Evolutionary conservation across 2,329 filamentous ascomycete genomes (phyloP).

Genomic region (Aspergillus sp.): DNA sequence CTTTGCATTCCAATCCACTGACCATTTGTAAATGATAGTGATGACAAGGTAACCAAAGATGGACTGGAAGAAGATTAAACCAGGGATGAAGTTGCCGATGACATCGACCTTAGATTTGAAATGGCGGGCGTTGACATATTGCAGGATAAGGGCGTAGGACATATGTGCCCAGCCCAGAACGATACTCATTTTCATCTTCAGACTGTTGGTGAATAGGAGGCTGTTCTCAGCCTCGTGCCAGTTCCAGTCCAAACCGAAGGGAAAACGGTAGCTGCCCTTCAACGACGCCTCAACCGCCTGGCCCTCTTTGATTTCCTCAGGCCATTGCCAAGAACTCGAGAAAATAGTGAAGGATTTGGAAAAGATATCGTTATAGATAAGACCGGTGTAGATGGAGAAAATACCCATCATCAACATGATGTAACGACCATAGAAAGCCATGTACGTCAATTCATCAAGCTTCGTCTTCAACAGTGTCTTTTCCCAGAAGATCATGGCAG

Average conservation of each 20-base stretch:
- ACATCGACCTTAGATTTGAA: conserved; percentile 96
- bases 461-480: conserved; percentile 79
- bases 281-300: conserved; percentile 66
- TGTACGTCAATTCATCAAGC: conserved; percentile 93
- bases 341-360: conserved; percentile 91
- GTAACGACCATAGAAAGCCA: conserved; percentile 98
- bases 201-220: conserved; percentile 93
- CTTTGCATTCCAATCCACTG: conserved; percentile 74
- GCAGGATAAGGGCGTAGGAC: conserved; percentile 95
- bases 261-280: conserved; percentile 78
- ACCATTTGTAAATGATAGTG: conserved; percentile 97
- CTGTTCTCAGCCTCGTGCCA: conserved; percentile 98
- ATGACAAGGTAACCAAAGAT: conserved; percentile 97
- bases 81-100: conserved; percentile 94
- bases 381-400: conserved; percentile 94
- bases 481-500: conserved; percentile 96
- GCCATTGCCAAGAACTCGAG: conserved; percentile 85
- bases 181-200: conserved; percentile 99
- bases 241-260: conserved; percentile 91
- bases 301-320: conserved; percentile 65
- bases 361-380: conserved; percentile 97
- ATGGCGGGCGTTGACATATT: conserved; percentile 88
- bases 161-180: conserved; percentile 91
- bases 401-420: conserved; percentile 98
- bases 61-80: conserved; percentile 99